Evolutionary conservation across 2,329 filamentous ascomycete genomes (phyloP).

Genomic region (Camillea tinctor): DNA sequence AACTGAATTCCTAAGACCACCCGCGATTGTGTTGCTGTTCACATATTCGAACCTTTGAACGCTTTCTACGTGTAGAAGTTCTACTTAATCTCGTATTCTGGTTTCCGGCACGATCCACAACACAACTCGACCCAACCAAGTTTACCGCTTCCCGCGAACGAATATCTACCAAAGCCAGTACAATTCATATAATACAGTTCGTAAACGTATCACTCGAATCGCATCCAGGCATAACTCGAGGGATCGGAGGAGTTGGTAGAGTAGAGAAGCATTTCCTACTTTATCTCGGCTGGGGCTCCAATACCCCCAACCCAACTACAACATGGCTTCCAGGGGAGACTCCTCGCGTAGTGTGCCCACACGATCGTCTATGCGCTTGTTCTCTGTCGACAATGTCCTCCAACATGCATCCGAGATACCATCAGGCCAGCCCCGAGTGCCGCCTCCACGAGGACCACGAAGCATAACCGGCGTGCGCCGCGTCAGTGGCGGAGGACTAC

Average conservation of each 20-base stretch:
- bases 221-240: not conserved
- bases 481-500: constrained; percentile 42
- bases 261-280: not conserved
- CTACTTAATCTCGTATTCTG: no score
- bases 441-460: constrained; percentile 54
- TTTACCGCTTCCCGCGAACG: no score
- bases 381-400: constrained; percentile 91
- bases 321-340: constrained; percentile 14
- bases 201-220: not conserved
- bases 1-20: no score
- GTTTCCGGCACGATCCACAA: no score
- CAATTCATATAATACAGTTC: not conserved
- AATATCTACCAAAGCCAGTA: not conserved
- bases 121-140: no score
- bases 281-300: not conserved
- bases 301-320: no score
- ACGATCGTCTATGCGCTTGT: constrained; percentile 62
- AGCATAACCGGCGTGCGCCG: constrained; percentile 46
- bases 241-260: not conserved
- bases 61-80: no score
- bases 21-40: no score
- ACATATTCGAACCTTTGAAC: no score
- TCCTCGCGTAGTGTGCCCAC: constrained; percentile 11
- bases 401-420: constrained; percentile 94
- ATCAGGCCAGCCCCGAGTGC: constrained; percentile 82